These are phyloP conservation scores for Alloascoidea africana DNA, from an alignment of 805 yeast species.

Conservation along the genomic window DNA sequence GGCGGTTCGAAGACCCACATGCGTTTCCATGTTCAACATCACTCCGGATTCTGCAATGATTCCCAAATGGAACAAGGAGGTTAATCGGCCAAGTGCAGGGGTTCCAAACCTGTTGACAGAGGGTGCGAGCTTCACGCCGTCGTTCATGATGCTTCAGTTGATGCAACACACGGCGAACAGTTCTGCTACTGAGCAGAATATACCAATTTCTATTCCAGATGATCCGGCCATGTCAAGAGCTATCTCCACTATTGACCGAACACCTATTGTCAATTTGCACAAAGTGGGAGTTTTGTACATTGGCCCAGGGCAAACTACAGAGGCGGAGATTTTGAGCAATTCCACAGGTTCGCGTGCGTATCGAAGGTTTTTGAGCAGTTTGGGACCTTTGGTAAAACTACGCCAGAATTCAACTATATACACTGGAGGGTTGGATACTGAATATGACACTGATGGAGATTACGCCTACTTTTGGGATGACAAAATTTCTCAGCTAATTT, in stretches of 20 bases:
- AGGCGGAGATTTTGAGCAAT: slow-evolving; percentile 50
- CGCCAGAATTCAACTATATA: slow-evolving; percentile 37
- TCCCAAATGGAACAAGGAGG: slow-evolving; percentile 10
- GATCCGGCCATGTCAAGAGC: slow-evolving; percentile 36
- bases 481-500: slow-evolving; percentile 54
- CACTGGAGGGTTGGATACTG: slow-evolving; percentile 71
- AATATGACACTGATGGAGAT: slow-evolving; percentile 57
- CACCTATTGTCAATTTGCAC: slow-evolving; percentile 65
- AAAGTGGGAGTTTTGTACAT: slow-evolving; percentile 70
- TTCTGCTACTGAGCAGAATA: slow-evolving; percentile 14
- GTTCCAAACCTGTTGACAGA: background rate
- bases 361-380: slow-evolving; percentile 35
- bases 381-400: slow-evolving; percentile 50
- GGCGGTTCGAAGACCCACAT: slow-evolving; percentile 52
- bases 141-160: slow-evolving; percentile 35
- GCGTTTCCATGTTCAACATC: slow-evolving; percentile 33
- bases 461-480: slow-evolving; percentile 62
- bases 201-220: slow-evolving; percentile 36
- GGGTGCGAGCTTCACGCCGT: slow-evolving; percentile 21
- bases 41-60: slow-evolving; percentile 23
- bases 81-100: background rate
- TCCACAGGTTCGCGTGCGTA: slow-evolving; percentile 48
- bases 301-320: slow-evolving; percentile 49
- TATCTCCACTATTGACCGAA: slow-evolving; percentile 47
- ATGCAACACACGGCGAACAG: slow-evolving; percentile 28